Conservation (phyloP, 148 eudicot species). For the Vaccinium myrtillus region DNA sequence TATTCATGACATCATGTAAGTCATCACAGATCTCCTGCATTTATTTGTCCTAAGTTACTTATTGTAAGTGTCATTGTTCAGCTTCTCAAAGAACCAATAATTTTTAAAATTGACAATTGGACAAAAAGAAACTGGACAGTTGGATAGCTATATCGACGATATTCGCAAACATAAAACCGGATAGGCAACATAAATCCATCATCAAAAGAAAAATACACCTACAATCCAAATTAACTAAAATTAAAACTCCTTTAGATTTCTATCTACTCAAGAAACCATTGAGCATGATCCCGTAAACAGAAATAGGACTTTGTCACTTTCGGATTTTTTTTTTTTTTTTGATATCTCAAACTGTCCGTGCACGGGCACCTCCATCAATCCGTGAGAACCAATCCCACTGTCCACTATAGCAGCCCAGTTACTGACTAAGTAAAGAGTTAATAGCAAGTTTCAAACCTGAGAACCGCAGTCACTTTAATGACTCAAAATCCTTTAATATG, state of each 20-base stretch:
- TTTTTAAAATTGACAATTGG: background rate
- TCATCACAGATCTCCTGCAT: background rate
- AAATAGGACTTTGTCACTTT: background rate
- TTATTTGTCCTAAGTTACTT: background rate
- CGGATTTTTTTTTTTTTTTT: no score
- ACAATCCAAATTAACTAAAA: background rate
- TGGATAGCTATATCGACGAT: background rate
- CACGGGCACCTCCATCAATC: no score
- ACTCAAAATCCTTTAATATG: background rate
- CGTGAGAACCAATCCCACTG: no score
- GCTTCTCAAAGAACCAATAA: background rate
- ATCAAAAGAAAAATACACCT: background rate
- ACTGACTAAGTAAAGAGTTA: no score
- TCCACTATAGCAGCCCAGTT: no score
- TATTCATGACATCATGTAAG: background rate
- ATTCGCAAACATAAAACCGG: background rate
- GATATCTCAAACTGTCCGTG: no score
- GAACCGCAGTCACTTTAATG: no score
- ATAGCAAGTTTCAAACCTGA: no score
- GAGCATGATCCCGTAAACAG: background rate
- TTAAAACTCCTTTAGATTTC: background rate
- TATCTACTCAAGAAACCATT: background rate
- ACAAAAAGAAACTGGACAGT: background rate
- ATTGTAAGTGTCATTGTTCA: background rate
- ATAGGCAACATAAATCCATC: constrained; percentile 3